Base-by-base conservation (phyloP, 768 basidiomycete genomes). In the Xerocomellus amylosporus region DNA sequence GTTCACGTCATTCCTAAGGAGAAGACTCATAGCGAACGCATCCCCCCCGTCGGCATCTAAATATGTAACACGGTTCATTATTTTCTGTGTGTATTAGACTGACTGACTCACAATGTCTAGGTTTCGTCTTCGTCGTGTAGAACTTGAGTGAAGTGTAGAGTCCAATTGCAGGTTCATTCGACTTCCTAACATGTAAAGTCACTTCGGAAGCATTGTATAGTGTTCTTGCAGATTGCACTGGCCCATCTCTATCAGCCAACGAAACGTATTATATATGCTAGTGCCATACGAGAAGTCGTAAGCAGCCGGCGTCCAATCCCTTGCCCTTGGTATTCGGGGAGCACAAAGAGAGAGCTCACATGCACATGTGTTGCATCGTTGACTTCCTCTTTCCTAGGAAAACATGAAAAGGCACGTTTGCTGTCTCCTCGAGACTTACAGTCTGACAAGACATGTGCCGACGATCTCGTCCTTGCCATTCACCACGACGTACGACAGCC, bases 141-240 rank as follows among this genome's bases (percentile, higher is more conserved):
- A 58, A 59, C 17, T 30, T 36, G 41, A 57, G 47, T 1, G 48
- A 56, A 5, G 44, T 43, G 19, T 55, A 56, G 12, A 57, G 53
- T 39, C 39, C 20, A n/a, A 60, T 43, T 6, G 51, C 58, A 46
- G 28, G 43, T 40, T 51, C 56, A 31, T 59, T 57, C 7, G 56
- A 60, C 51, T 49, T 49, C 8, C 30, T 37, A 5, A 57, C 51
- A 19, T 59, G 28, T 24, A 50, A 38, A 15, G 54, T 58, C 8
- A 55, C 48, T 38, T 57, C 24, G 17, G 53, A 47, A 20, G 33
- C 53, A 22, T 44, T 24, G 37, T 45, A 58, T 12, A 12, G 4
- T n/a, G 38, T 20, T 22, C 40, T 47, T 19, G 52, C 34, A 15
- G 50, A 45, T 42, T 50, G 51, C 7, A 58, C 49, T 45, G 33